phyloP scores from a whole-genome alignment of 2,329 filamentous ascomycete species.

The Capronia coronata region DNA sequence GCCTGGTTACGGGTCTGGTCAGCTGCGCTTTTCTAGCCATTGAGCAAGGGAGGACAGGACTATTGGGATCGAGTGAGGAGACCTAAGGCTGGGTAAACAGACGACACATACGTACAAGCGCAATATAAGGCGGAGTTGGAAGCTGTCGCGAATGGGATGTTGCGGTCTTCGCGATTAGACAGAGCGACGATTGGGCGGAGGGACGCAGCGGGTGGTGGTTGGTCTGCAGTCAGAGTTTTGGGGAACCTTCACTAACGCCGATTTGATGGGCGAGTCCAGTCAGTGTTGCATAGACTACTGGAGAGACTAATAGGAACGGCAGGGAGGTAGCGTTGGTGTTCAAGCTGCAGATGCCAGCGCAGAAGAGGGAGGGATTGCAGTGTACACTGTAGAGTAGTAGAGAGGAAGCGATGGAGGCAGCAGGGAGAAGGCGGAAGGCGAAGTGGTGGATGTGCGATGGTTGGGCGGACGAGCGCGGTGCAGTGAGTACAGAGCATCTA shows the following conservation, averaged over 20 bases:
- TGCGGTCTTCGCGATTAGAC: conserved; percentile 9
- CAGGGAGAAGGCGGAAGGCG: not conserved
- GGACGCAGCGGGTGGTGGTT: conserved; percentile 6
- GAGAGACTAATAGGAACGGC: not conserved
- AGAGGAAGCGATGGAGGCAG: not conserved
- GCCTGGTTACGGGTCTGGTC: conserved; percentile 4
- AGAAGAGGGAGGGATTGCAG: not conserved
- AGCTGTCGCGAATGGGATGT: conserved; percentile 12
- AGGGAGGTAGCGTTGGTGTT: not conserved
- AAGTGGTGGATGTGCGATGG: no score
- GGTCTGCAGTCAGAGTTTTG: not conserved
- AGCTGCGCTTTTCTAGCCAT: not conserved
- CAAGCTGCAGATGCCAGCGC: not conserved
- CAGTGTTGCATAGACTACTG: not conserved
- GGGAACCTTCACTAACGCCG: not conserved
- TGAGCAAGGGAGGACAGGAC: conserved; percentile 1
- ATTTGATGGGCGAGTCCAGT: not conserved
- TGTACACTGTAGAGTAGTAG: not conserved
- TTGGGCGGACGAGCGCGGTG: no score
- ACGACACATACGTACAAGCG: conserved; percentile 9
- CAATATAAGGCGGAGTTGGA: conserved; percentile 11
- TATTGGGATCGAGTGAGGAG: conserved; percentile 12
- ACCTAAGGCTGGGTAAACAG: not conserved
- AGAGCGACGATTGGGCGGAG: conserved; percentile 10
- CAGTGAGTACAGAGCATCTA: no score